Base-by-base conservation (phyloP, 495 filamentous ascomycete species). In the Astrothelium subdiscretum region DNA sequence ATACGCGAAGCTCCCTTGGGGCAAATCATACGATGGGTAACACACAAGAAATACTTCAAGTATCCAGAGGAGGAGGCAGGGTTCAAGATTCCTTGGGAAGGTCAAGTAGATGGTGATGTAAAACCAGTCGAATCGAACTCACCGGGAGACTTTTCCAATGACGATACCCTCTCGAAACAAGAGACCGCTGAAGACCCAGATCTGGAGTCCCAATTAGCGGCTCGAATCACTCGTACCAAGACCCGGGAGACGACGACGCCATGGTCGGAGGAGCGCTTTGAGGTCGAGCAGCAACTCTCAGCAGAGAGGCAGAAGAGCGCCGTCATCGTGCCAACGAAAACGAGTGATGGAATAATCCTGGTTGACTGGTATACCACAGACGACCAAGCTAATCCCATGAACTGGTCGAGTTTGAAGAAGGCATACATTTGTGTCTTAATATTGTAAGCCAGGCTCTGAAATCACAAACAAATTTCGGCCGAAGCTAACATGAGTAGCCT, bases 311-410 rank as follows among this genome's bases (percentile, higher is more conserved):
- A 12, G 24, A 54, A 54, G 24, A 54, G 48, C 24, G 8, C 12
- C 22, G 24, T 54, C 24, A 54, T 54, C 8, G 24, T 54, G 29
- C 48, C 48, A 15, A 54, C 48, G 22, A 62, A 63, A 40, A 71
- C 66, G 20, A 48, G 64, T n/a, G 68, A 72, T 59, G 70, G 70
- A 27, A 62, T 59, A 18, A 69, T 70, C 32, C 59, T 83, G 0
- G 79, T 81, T n/a, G 77, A 81, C 60, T 84, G 81, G 81, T 81
- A 83, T 64, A 75, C 72, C 43, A 77, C 78, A 3, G 75, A 80
- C 40, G 81, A 83, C 65, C 65, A 71, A 10, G 79, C 73, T 3
- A 83, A 84, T 58, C 82, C 81, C 2, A 77, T 81, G 43, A 83
- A 83, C 58, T 84, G 81, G 81, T 73, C 75, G 2, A 70, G 68